Evolutionary conservation across 2,329 filamentous ascomycete genomes (phyloP).

Genomic region (Cercospora citrullina): DNA sequence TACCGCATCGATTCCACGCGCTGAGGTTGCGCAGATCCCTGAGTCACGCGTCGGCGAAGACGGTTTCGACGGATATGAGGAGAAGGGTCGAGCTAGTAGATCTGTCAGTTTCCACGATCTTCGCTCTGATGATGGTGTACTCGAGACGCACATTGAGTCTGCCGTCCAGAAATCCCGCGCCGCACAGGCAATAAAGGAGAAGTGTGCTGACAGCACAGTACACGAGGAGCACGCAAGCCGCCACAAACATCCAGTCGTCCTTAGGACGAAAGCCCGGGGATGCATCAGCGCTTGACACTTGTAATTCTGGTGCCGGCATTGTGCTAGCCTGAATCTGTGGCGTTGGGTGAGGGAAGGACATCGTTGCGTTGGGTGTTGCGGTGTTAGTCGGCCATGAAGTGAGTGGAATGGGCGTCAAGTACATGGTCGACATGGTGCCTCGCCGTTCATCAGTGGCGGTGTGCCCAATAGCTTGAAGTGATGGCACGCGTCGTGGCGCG

Average conservation of each 20-base stretch:
- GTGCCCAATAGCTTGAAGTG: neutral
- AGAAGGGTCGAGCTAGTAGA: neutral
- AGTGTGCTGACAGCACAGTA: conserved; percentile 12
- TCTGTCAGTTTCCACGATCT: neutral
- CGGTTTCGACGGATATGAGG: neutral
- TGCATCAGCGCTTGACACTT: neutral
- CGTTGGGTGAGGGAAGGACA: neutral
- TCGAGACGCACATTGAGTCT: conserved; percentile 9
- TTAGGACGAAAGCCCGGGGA: neutral
- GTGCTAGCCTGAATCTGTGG: neutral
- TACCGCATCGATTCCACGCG: neutral
- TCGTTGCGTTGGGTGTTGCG: neutral
- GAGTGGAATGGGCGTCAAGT: neutral
- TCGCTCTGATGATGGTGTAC: neutral
- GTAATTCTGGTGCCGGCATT: neutral
- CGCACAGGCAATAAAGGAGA: conserved; percentile 2
- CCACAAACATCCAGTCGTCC: neutral
- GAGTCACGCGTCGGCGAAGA: neutral
- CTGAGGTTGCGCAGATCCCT: neutral
- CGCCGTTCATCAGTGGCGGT: neutral
- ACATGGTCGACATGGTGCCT: neutral
- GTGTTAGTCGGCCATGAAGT: neutral
- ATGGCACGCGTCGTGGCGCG: neutral
- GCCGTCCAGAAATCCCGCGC: conserved; percentile 7
- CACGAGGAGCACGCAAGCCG: conserved; percentile 1